Percentiles rank a stretch among this genome's conserved stretches.
Evolutionary conservation across 225 moss, liverwort and hornwort species (phyloP).

Genomic region (Pleurozium schreberi): DNA sequence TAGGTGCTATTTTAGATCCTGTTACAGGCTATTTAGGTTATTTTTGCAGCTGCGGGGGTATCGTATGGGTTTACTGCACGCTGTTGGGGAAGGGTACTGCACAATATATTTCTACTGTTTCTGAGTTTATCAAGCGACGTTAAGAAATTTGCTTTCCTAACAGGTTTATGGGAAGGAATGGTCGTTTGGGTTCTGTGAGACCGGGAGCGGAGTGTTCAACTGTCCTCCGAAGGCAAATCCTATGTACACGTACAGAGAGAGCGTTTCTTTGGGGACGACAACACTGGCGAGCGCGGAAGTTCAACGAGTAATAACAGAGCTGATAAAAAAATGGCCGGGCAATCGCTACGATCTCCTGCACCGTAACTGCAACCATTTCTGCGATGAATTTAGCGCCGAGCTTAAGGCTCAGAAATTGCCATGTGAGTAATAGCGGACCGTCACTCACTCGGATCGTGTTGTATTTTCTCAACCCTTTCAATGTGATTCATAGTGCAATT

Average conservation of each 20-base stretch:
- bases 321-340: slow-evolving; percentile 67
- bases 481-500: background rate
- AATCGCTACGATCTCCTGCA: slow-evolving; percentile 67
- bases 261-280: slow-evolving; percentile 65
- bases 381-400: slow-evolving; percentile 56
- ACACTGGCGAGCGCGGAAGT: slow-evolving; percentile 26
- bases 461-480: background rate
- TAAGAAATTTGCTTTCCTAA: background rate
- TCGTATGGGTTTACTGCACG: background rate
- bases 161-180: slow-evolving; percentile 90
- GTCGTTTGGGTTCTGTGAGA: slow-evolving; percentile 95
- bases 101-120: background rate
- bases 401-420: slow-evolving; percentile 68
- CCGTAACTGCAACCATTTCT: slow-evolving; percentile 96
- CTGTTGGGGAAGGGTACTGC: background rate
- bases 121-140: background rate
- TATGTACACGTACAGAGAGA: slow-evolving; percentile 95
- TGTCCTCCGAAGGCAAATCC: slow-evolving; percentile 80
- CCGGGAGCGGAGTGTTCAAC: slow-evolving; percentile 84
- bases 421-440: slow-evolving; percentile 24
- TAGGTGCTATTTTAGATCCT: background rate
- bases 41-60: background rate
- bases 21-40: background rate
- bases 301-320: slow-evolving; percentile 25
- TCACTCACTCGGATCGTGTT: background rate